These are phyloP conservation scores for Hyphopichia fennica DNA, from an alignment of 1,139 yeast genomes.

Conservation along the genomic window DNA sequence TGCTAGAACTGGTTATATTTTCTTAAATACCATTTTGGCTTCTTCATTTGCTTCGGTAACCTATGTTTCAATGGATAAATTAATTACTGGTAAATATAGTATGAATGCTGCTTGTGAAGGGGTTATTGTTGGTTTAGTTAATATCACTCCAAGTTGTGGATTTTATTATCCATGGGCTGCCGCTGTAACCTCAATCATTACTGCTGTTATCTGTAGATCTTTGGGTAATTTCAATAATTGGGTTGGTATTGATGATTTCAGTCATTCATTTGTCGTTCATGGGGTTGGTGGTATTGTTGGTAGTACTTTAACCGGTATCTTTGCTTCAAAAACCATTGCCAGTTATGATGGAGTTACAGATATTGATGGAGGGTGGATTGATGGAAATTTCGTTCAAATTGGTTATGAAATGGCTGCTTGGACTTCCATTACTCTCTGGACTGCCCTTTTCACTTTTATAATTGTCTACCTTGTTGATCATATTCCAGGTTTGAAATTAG, in stretches of 20 bases:
- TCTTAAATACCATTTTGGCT: constrained; percentile 50
- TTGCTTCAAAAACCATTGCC: constrained; percentile 48
- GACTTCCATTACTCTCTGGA: constrained; percentile 39
- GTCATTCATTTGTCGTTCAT: constrained; percentile 47
- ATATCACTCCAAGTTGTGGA: constrained; percentile 54
- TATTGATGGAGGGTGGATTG: constrained; percentile 52
- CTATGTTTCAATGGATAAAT: constrained; percentile 34
- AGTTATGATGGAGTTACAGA: constrained; percentile 47
- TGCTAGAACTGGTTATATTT: constrained; percentile 47
- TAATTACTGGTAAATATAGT: constrained; percentile 41
- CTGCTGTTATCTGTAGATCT: constrained; percentile 41
- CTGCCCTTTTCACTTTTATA: constrained; percentile 36
- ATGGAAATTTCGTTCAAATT: constrained; percentile 48
- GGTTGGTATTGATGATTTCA: constrained; percentile 48
- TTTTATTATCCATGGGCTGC: constrained; percentile 51
- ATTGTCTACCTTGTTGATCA: constrained; percentile 43
- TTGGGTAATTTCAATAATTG: constrained; percentile 36
- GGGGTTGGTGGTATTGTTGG: constrained; percentile 51
- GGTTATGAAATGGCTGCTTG: constrained; percentile 52
- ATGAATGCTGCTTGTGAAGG: constrained; percentile 50
- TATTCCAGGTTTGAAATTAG: constrained; percentile 47
- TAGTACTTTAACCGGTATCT: constrained; percentile 42
- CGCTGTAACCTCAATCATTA: constrained; percentile 41
- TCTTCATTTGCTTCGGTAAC: constrained; percentile 42
- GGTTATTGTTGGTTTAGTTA: constrained; percentile 48